Evolutionary conservation across 768 basidiomycete genomes (phyloP).

Genomic region (Panellus pusillus): DNA sequence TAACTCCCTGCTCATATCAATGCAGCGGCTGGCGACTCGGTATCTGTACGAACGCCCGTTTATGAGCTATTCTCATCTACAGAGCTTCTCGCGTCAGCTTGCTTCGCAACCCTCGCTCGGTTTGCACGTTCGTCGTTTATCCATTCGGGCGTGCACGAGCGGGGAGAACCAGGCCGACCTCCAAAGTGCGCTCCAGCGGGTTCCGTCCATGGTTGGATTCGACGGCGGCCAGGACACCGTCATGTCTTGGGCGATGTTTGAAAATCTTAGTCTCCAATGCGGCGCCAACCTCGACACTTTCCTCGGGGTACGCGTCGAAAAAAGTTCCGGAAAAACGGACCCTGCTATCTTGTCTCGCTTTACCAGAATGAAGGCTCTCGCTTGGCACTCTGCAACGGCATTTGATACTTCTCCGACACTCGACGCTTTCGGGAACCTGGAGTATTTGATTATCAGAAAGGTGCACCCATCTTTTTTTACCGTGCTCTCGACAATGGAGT

Average conservation of each 20-base stretch:
- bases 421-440: neutral
- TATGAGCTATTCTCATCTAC: too few species aligned
- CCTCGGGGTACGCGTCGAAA: neutral
- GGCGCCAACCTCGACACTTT: too few species aligned
- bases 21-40: neutral
- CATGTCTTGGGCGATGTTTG: neutral
- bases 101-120: neutral
- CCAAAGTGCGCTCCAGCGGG: neutral
- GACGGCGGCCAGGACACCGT: too few species aligned
- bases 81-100: neutral
- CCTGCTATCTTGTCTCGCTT: neutral
- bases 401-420: neutral
- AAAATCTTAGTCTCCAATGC: neutral
- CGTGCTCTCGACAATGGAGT: constrained; percentile 5
- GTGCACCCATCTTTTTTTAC: neutral
- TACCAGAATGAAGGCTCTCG: neutral
- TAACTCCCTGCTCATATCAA: neutral
- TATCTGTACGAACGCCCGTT: neutral
- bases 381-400: neutral
- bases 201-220: too few species aligned
- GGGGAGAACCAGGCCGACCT: neutral
- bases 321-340: neutral
- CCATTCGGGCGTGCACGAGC: neutral
- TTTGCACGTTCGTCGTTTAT: neutral
- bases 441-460: neutral